Evolutionary conservation across 2,329 filamentous ascomycete species (phyloP).

Genomic region (Talaromyces funiculosus): DNA sequence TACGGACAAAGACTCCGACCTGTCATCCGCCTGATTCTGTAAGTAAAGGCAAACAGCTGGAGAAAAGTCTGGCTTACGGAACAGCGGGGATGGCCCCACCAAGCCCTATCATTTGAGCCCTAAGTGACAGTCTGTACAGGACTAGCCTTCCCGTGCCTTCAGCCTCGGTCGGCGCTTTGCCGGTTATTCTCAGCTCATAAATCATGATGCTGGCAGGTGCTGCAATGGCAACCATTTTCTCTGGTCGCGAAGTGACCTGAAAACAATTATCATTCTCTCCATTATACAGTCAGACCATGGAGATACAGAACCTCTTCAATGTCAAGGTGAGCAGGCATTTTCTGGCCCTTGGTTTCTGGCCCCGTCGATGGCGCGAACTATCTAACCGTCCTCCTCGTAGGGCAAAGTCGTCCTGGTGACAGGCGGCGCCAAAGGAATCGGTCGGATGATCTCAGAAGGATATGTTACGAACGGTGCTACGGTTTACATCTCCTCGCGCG

Average conservation of each 20-base stretch:
- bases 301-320: slow-evolving; percentile 51
- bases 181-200: background rate
- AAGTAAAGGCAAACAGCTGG: background rate
- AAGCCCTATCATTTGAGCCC: slow-evolving; percentile 26
- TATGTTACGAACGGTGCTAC: slow-evolving; percentile 49
- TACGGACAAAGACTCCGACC: no score
- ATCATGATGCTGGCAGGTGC: background rate
- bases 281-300: slow-evolving; percentile 38
- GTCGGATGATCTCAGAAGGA: slow-evolving; percentile 52
- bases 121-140: slow-evolving; percentile 20
- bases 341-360: slow-evolving; percentile 37
- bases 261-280: background rate
- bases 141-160: slow-evolving; percentile 10
- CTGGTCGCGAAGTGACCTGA: background rate
- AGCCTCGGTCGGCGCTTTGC: slow-evolving; percentile 1
- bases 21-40: background rate
- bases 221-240: background rate
- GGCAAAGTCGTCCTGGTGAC: slow-evolving; percentile 47
- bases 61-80: background rate
- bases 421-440: slow-evolving; percentile 48
- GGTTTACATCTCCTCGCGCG: slow-evolving; percentile 51
- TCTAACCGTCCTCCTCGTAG: slow-evolving; percentile 18
- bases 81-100: slow-evolving; percentile 22
- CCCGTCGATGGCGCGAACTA: slow-evolving; percentile 41
- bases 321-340: slow-evolving; percentile 48